A percentile compares a stretch with the other conserved stretches of the same genome.
Conservation (phyloP, 208 protist genomes). For the Crithidia sp. region DNA sequence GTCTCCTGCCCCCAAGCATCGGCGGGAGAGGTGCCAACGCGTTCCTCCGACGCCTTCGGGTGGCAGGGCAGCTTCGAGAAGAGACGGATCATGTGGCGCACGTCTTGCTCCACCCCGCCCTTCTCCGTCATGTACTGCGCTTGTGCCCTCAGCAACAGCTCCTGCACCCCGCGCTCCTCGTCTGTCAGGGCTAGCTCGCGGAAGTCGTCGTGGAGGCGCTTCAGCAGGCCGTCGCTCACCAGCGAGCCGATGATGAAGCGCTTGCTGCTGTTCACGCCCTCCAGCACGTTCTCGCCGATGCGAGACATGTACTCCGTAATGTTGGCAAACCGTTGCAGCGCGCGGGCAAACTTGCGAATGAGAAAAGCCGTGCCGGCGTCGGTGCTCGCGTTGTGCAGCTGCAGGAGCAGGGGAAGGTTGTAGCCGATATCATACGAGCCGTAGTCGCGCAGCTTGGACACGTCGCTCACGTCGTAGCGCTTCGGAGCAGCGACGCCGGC, state of each 20-base stretch:
- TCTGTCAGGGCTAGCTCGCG: constrained; percentile 41
- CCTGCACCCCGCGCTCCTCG: constrained; percentile 40
- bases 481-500: background rate
- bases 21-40: constrained; percentile 3
- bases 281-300: constrained; percentile 58
- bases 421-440: constrained; percentile 51
- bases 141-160: constrained; percentile 47
- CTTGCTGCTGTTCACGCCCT: constrained; percentile 65
- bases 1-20: constrained; percentile 24
- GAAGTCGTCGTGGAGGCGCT: constrained; percentile 43
- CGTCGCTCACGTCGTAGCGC: constrained; percentile 56
- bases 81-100: constrained; percentile 37
- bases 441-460: constrained; percentile 65
- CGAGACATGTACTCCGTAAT: constrained; percentile 50
- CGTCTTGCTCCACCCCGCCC: constrained; percentile 52
- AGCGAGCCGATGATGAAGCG: constrained; percentile 67
- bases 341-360: constrained; percentile 36
- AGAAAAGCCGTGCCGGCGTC: constrained; percentile 9
- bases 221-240: constrained; percentile 46
- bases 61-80: constrained; percentile 28
- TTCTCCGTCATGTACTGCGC: constrained; percentile 51
- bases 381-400: constrained; percentile 19
- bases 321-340: constrained; percentile 41
- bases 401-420: constrained; percentile 44
- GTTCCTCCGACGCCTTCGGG: constrained; percentile 11